phyloP scores from a whole-genome alignment of 2,329 filamentous ascomycete genomes.

The Chaetomiaceae sp. region DNA sequence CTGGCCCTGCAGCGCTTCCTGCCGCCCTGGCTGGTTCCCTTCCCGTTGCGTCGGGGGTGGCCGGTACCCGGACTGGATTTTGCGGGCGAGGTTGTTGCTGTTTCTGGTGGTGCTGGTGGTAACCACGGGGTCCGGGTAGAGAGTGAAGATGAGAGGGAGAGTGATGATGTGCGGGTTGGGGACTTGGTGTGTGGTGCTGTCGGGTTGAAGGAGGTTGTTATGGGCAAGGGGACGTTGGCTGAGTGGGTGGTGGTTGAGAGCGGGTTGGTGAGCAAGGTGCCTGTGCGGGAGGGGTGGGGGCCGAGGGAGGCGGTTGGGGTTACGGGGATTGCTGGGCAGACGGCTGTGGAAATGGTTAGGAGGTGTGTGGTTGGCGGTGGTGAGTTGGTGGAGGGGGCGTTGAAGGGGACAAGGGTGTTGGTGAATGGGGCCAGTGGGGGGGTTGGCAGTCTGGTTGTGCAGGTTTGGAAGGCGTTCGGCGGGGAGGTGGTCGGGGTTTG shows the following conservation, averaged over 20 bases:
- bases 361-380: not conserved
- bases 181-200: slow-evolving; percentile 31
- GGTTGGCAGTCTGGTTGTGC: slow-evolving; percentile 43
- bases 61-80: slow-evolving; percentile 33
- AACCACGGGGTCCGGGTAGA: no score
- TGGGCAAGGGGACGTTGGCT: slow-evolving; percentile 32
- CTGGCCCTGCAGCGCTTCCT: slow-evolving; percentile 30
- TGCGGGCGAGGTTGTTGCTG: slow-evolving; percentile 30
- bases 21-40: slow-evolving; percentile 30
- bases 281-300: slow-evolving; percentile 15
- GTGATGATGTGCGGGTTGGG: no score
- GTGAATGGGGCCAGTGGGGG: slow-evolving; percentile 49
- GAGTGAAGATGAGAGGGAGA: no score
- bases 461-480: slow-evolving; percentile 39
- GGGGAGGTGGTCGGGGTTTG: slow-evolving; percentile 43
- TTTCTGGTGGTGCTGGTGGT: no score
- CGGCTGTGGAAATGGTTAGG: slow-evolving; percentile 27
- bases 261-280: slow-evolving; percentile 28
- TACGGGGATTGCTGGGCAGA: slow-evolving; percentile 37
- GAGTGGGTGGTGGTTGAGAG: slow-evolving; percentile 34
- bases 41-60: slow-evolving; percentile 26
- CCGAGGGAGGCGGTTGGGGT: slow-evolving; percentile 28
- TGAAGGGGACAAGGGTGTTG: slow-evolving; percentile 39
- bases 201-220: slow-evolving; percentile 25
- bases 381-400: not conserved